Evolutionary conservation across 441 rosid species (phyloP), one percentile per base, ranked within the genome.

Genomic region (Populus hybrid): DNA sequence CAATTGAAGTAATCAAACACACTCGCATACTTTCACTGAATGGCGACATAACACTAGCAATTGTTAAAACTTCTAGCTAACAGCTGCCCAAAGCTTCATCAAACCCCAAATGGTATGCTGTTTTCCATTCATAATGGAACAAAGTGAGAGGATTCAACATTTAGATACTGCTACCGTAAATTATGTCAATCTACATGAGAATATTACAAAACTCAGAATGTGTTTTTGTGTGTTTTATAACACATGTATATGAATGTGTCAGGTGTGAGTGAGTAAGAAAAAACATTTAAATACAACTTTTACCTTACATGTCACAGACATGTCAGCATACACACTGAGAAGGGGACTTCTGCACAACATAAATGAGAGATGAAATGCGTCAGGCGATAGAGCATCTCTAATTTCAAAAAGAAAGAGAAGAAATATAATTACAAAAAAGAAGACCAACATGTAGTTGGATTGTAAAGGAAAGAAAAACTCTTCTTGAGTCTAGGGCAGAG

Each of bases 301-400:
- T 86, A 94, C 99, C 97, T 95, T 95, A 46, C 99, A 93, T n/a
- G 98, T 88, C 40, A 91, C 88, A 0, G 99, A 95, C 99, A 95
- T 95, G 85, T 95, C 99, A 2, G 99, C 99, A 81, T 95, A 95
- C 71, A 93, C 98, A 67, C 99, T 93, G 73, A 93, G 89, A 81
- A 92, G 97, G 66, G 89, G 84, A 88, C 99, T 95, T 86, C 98
- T 95, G 97, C 86, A 85, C 30, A 64, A 50, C 50, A 76, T 65
- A 42, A 71, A 18, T 71, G 46, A 69, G 12, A 26, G 30, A 53
- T 50, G 30, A 38, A 20, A 12, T 8, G 69, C 77, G 57, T 34
- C 57, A 63, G 16, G 36, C 24, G 4, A 63, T 6, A 59, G 10
- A 53, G 57, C 57, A 69, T 16, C 53, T 34, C 24, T 12, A 14